Evolutionary conservation across 441 rosid species (phyloP).

Genomic region (Populus trichocarpa): DNA sequence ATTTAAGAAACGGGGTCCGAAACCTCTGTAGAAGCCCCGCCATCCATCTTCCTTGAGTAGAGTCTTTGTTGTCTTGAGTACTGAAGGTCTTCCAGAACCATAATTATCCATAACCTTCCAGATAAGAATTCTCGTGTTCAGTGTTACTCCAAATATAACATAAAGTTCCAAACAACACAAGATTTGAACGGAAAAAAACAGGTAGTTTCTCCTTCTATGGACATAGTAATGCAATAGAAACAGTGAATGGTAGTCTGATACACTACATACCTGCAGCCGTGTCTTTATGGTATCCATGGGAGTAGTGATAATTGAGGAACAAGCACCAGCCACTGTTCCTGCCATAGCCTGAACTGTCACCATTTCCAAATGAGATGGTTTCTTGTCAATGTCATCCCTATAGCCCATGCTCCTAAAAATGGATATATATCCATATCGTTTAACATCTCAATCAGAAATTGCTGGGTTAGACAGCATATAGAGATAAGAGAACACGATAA

Average conservation of each 20-base stretch:
- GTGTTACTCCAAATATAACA: constrained; percentile 14
- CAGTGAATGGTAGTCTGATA: background rate
- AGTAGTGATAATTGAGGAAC: constrained; percentile 56
- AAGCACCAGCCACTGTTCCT: constrained; percentile 64
- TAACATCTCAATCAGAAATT: background rate
- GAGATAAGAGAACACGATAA: background rate
- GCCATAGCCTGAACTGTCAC: constrained; percentile 57
- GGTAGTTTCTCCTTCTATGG: background rate
- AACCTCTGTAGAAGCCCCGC: constrained; percentile 70
- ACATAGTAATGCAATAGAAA: background rate
- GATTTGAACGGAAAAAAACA: background rate
- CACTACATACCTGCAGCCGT: constrained; percentile 51
- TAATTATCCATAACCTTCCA: constrained; percentile 58
- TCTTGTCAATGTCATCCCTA: constrained; percentile 41
- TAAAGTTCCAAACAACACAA: too few relatives aligned
- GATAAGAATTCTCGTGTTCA: constrained; percentile 18
- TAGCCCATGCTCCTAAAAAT: constrained; percentile 51
- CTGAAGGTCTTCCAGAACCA: constrained; percentile 59
- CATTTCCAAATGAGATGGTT: constrained; percentile 64
- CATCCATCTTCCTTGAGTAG: constrained; percentile 58
- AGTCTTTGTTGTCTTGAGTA: constrained; percentile 45
- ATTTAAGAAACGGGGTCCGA: constrained; percentile 61
- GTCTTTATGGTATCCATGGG: constrained; percentile 66
- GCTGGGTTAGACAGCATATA: background rate
- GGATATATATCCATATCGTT: too few relatives aligned